Evolutionary conservation across 2,329 filamentous ascomycete species (phyloP).

Genomic region (Taxawa tesnikishii): DNA sequence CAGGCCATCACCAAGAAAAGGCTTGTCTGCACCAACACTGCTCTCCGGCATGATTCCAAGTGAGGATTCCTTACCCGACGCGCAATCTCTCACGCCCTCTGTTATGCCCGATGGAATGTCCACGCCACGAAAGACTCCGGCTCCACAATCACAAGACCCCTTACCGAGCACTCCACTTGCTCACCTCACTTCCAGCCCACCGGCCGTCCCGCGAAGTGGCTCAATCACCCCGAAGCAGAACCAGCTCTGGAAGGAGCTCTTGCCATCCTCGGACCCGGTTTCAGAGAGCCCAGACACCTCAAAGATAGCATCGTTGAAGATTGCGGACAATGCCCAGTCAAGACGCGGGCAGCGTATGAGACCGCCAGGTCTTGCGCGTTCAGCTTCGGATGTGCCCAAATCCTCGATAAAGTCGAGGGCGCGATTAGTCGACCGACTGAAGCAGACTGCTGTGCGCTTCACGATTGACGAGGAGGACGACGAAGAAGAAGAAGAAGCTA

Average conservation of each 20-base stretch:
- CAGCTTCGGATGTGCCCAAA: neutral
- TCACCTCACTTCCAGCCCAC: neutral
- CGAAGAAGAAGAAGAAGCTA: conserved; percentile 3
- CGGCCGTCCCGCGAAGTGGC: conserved; percentile 1
- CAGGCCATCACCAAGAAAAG: too few relatives aligned
- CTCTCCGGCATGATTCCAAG: too few relatives aligned
- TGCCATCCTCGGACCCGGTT: conserved; percentile 8
- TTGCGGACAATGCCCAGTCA: neutral
- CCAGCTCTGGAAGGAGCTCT: conserved; percentile 17
- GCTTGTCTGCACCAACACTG: too few relatives aligned
- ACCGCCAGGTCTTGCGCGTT: neutral
- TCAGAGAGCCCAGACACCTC: neutral
- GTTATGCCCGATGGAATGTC: too few relatives aligned
- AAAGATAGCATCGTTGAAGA: neutral
- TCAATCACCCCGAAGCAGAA: conserved; percentile 19
- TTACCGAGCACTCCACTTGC: conserved; percentile 1
- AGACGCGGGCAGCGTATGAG: neutral
- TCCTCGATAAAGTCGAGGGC: conserved; percentile 6
- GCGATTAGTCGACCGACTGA: conserved; percentile 20
- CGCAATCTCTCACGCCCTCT: too few relatives aligned
- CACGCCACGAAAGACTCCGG: too few relatives aligned
- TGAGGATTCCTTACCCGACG: too few relatives aligned
- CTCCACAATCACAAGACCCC: conserved; percentile 10
- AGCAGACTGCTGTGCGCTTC: conserved; percentile 12
- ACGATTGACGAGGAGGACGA: conserved; percentile 11